Evolutionary conservation across 306 rosid genomes (phyloP).

Genomic region (Amphicarpaea edgeworthii): DNA sequence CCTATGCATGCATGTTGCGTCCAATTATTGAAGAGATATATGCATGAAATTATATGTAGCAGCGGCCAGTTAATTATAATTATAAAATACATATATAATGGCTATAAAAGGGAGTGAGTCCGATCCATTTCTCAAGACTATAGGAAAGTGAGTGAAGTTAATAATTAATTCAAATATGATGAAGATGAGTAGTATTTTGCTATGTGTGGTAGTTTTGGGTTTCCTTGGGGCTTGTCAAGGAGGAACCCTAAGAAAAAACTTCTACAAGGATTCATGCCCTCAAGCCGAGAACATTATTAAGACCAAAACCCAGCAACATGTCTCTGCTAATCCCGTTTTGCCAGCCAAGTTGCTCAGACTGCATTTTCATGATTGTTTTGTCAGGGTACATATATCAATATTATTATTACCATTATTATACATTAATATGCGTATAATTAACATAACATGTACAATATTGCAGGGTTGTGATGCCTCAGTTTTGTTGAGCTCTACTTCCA

Average conservation of each 20-base stretch:
- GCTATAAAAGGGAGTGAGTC: conserved; percentile 43
- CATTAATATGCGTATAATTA: no score
- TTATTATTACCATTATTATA: no score
- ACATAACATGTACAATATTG: no score
- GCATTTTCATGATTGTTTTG: conserved; percentile 76
- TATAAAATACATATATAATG: neutral
- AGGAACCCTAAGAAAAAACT: conserved; percentile 46
- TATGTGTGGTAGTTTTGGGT: conserved; percentile 41
- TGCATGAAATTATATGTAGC: neutral
- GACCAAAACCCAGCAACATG: conserved; percentile 43
- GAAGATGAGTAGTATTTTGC: conserved; percentile 35
- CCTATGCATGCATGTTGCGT: neutral
- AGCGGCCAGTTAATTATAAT: neutral
- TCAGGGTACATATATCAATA: conserved; percentile 49
- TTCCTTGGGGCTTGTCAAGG: conserved; percentile 54
- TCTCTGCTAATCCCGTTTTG: conserved; percentile 46
- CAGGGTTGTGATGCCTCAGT: conserved; percentile 77
- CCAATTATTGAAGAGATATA: neutral
- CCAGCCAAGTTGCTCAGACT: conserved; percentile 66
- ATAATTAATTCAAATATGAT: conserved; percentile 41
- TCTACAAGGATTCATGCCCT: conserved; percentile 59
- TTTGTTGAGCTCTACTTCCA: conserved; percentile 57
- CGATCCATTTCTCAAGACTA: conserved; percentile 23
- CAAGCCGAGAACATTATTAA: conserved; percentile 55
- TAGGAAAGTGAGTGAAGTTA: neutral